Conservation (phyloP, 257 asterid genomes). For the Solanum pennellii region DNA sequence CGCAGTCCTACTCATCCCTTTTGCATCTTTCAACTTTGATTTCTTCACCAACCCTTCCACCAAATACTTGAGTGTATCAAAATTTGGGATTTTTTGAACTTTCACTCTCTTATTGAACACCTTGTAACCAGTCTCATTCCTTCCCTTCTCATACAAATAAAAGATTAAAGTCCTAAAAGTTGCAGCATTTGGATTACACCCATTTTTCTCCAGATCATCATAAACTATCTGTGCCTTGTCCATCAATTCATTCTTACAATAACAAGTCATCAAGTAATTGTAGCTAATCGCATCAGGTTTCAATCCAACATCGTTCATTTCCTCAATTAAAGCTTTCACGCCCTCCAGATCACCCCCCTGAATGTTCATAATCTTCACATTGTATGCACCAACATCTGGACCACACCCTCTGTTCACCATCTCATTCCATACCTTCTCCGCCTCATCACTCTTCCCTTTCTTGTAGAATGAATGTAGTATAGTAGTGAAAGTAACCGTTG, state of each 20-base stretch:
- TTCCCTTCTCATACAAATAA: slow-evolving; percentile 42
- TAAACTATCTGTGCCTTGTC: slow-evolving; percentile 66
- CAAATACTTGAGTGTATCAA: slow-evolving; percentile 55
- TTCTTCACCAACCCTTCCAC: slow-evolving; percentile 42
- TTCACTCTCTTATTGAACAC: slow-evolving; percentile 57
- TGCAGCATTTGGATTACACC: slow-evolving; percentile 47
- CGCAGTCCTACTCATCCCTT: slow-evolving; percentile 44
- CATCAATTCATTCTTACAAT: slow-evolving; percentile 44
- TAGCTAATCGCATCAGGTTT: slow-evolving; percentile 49
- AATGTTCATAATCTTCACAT: slow-evolving; percentile 41
- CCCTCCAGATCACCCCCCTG: slow-evolving; percentile 34
- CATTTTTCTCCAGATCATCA: slow-evolving; percentile 35
- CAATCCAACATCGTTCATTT: slow-evolving; percentile 42
- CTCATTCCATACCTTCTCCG: slow-evolving; percentile 55
- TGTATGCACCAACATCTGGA: slow-evolving; percentile 62
- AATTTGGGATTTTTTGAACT: slow-evolving; percentile 60
- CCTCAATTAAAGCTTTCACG: slow-evolving; percentile 52
- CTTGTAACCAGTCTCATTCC: slow-evolving; percentile 41
- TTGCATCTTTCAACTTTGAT: slow-evolving; percentile 37
- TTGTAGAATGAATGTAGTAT: slow-evolving; percentile 45
- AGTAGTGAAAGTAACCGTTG: slow-evolving; percentile 27
- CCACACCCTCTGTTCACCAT: slow-evolving; percentile 36
- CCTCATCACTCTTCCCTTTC: slow-evolving; percentile 43
- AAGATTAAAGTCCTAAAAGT: slow-evolving; percentile 60
- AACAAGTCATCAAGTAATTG: slow-evolving; percentile 66